Evolutionary conservation across 2,329 filamentous ascomycete genomes (phyloP), one percentile per base, ranked within the genome.

Genomic region (Beauveria pseudobassiana): DNA sequence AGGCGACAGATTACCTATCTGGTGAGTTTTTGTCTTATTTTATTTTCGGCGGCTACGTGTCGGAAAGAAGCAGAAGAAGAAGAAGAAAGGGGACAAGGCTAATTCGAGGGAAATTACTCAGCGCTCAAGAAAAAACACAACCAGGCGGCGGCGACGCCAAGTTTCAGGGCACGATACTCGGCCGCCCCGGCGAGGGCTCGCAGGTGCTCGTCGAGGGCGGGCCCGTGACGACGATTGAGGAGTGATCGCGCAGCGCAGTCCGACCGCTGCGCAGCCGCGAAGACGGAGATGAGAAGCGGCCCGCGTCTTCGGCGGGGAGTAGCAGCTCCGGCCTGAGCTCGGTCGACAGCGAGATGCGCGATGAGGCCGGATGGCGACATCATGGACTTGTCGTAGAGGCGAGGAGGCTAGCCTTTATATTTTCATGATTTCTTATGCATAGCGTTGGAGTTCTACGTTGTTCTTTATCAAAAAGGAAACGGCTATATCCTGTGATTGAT

Each of bases 71-170:
- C 9, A n/a, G 14, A 28, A 14, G 28, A 14, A 20, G 18, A 20
- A n/a, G 10, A 4, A 14, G 9, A 53, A 30, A 24, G n/a, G n/a
- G 8, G 28, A 40, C 5, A 3, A 24, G 16, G 50, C 50, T 52
- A 38, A 52, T 10, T 22, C 22, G 45, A 22, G 22, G 42, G 10
- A 46, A 22, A 46, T n/a, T 2, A 14, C 30, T 18, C 66, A 90
- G 89, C 87, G 5, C 78, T 98, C 48, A 97, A 96, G 75, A 95
- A 93, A 76, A 96, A 96, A 71, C 90, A 96, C 73, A 92, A 88
- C 76, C 96, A 95, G 68, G 90, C 89, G 1, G 90, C 89, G 64
- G 96, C 69, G 92, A 96, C 70, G 87, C 88, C 10, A 88, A 93
- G 69, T 96, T 91, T 73, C 85, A 88, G 67, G 91, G 91, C 34